Evolutionary conservation across 345 rosid species (phyloP).

Genomic region (Gossypium australe): DNA sequence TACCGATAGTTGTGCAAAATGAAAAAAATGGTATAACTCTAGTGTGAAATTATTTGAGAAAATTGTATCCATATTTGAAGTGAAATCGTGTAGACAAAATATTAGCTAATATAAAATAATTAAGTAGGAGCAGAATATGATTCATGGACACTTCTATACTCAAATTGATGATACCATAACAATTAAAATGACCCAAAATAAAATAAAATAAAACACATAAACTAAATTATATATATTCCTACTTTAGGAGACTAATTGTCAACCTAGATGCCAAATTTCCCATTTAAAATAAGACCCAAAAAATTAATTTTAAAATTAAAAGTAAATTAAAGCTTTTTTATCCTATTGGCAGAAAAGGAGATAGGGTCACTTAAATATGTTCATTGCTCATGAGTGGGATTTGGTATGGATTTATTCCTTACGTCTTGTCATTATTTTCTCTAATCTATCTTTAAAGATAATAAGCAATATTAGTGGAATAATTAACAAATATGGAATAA

Average conservation of each 20-base stretch:
- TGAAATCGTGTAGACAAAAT: no score
- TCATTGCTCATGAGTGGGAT: slow-evolving; percentile 46
- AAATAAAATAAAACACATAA: neutral
- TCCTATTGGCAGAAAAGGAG: slow-evolving; percentile 24
- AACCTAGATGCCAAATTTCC: slow-evolving; percentile 13
- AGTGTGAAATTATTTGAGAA: no score
- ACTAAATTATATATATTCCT: neutral
- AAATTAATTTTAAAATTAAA: neutral
- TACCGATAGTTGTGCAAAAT: no score
- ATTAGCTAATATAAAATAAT: neutral
- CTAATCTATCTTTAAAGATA: neutral
- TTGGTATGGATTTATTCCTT: slow-evolving; percentile 39
- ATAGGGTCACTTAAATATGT: slow-evolving; percentile 22
- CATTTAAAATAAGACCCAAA: slow-evolving; percentile 5
- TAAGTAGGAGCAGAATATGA: neutral
- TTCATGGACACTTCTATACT: neutral
- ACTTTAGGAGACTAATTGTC: neutral
- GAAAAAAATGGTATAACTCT: no score
- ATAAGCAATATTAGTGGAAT: slow-evolving; percentile 22
- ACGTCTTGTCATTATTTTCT: slow-evolving; percentile 4
- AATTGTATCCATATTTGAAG: no score
- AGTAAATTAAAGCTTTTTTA: slow-evolving; percentile 10
- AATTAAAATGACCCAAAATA: neutral
- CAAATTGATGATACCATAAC: neutral
- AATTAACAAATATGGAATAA: neutral